Evolutionary conservation across 441 rosid species (phyloP).

Genomic region (Erysimum cheiri): DNA sequence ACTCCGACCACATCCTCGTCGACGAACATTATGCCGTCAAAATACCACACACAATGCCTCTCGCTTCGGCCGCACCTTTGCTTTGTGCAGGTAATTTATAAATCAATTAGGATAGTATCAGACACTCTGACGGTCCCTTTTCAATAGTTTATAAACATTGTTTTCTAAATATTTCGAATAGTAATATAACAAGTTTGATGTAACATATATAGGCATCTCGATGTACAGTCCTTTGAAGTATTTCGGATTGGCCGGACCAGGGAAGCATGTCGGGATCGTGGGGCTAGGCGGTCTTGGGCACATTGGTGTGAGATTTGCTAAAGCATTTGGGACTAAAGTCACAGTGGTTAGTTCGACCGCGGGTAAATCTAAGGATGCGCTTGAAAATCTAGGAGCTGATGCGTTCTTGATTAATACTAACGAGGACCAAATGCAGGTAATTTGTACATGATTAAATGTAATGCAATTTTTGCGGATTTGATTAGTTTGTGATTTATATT

Average conservation of each 20-base stretch:
- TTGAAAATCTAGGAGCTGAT: constrained; percentile 58
- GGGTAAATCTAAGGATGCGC: constrained; percentile 51
- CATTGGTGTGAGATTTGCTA: constrained; percentile 62
- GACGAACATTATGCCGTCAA: constrained; percentile 52
- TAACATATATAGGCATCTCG: constrained; percentile 48
- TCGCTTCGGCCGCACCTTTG: constrained; percentile 59
- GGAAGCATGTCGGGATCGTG: constrained; percentile 56
- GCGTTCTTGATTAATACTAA: constrained; percentile 50
- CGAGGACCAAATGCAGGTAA: constrained; percentile 49
- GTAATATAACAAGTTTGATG: neutral
- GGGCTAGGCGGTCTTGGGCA: constrained; percentile 75
- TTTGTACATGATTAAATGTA: neutral
- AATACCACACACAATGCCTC: constrained; percentile 52
- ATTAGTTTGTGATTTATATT: too few relatives aligned
- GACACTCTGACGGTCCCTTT: too few relatives aligned
- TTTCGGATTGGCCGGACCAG: constrained; percentile 52
- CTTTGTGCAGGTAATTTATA: constrained; percentile 56
- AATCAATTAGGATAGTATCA: neutral
- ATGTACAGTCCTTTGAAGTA: constrained; percentile 67
- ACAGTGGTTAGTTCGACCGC: constrained; percentile 58
- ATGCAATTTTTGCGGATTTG: neutral
- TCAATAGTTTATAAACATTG: neutral
- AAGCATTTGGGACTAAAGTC: constrained; percentile 59
- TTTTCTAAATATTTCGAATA: neutral
- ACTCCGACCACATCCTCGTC: constrained; percentile 53